Percentiles rank a stretch among this genome's conserved stretches.
Conservation (phyloP, 2,329 filamentous ascomycete species). For the Apiospora arundinis region DNA sequence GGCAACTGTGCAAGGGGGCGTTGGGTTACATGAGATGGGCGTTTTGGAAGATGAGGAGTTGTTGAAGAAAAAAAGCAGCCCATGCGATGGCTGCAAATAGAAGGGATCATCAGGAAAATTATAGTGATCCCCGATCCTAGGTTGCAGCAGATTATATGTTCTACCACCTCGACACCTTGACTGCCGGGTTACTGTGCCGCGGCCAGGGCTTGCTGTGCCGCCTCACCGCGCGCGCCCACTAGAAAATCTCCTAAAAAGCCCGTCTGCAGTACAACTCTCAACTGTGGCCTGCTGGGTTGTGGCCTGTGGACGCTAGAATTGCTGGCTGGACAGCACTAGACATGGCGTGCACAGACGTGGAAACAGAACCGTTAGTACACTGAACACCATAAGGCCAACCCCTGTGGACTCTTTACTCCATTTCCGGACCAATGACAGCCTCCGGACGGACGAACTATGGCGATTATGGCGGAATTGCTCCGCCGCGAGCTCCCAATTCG, state of each 20-base stretch:
- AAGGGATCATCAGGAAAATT: neutral
- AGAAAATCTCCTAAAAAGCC: neutral
- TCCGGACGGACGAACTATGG: neutral
- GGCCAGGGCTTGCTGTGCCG: neutral
- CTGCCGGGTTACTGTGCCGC: neutral
- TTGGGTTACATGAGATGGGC: neutral
- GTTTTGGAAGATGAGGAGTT: neutral
- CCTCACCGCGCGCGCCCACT: constrained; percentile 1
- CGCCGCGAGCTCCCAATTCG: neutral
- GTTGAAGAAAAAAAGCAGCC: neutral
- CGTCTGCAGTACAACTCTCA: too few species aligned
- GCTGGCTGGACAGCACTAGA: too few species aligned
- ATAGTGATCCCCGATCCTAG: neutral
- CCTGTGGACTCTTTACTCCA: neutral
- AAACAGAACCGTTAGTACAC: neutral
- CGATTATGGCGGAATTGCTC: constrained; percentile 1
- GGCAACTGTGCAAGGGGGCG: neutral
- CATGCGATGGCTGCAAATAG: neutral
- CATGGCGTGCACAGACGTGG: neutral
- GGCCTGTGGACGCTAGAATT: too few species aligned
- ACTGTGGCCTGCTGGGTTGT: too few species aligned
- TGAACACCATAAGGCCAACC: neutral
- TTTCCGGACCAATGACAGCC: neutral
- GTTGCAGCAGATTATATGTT: neutral
- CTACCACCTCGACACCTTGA: neutral